Percentiles rank a stretch among this genome's conserved stretches.
Conservation (phyloP, 2,329 filamentous ascomycete species). For the Tolypocladium endophyticum region DNA sequence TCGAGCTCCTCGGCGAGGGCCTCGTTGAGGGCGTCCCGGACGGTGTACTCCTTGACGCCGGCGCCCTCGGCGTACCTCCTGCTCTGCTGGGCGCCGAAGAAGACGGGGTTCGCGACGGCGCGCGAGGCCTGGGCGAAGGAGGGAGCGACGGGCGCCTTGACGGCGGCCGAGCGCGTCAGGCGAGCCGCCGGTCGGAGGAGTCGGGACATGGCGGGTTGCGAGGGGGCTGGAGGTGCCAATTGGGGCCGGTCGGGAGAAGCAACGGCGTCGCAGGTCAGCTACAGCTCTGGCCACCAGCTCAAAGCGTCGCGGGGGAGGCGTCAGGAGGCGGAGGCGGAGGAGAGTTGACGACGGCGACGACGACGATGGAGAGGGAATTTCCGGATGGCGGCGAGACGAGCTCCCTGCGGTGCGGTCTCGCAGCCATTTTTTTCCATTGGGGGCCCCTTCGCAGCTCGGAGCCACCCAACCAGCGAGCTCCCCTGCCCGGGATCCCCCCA, state of each 20-base stretch:
- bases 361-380: constrained; percentile 9
- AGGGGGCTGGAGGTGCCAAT: neutral
- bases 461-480: constrained; percentile 3
- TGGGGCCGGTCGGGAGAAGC: neutral
- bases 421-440: constrained; percentile 8
- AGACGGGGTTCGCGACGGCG: constrained; percentile 22
- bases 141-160: constrained; percentile 22
- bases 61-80: constrained; percentile 44
- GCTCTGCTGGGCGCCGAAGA: constrained; percentile 33
- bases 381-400: constrained; percentile 8
- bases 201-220: constrained; percentile 33
- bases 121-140: constrained; percentile 22
- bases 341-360: neutral
- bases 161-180: constrained; percentile 27
- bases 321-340: neutral
- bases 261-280: constrained; percentile 1
- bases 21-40: constrained; percentile 95
- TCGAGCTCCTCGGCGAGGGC: constrained; percentile 96
- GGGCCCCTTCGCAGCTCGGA: neutral
- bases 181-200: constrained; percentile 40
- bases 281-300: constrained; percentile 7
- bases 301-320: constrained; percentile 1
- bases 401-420: constrained; percentile 3
- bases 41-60: constrained; percentile 84
- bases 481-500: constrained; percentile 2